Base-by-base conservation (phyloP, 768 basidiomycete genomes). In the Mycena albidolilacea region DNA sequence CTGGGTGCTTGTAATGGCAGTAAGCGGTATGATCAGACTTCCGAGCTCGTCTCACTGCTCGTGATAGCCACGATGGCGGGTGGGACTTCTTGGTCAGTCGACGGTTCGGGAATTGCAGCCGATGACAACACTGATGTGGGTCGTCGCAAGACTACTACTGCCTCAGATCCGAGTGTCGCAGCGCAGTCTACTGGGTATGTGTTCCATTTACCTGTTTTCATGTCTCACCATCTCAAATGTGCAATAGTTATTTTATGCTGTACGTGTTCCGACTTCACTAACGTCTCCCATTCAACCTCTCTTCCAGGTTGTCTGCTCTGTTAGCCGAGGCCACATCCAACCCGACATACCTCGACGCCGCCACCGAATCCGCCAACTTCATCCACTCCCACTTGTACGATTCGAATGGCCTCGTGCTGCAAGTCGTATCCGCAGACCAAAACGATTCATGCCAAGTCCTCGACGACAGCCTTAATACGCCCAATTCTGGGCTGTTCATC, bases 401-500 rank as follows among this genome's bases (percentile, higher is more conserved):
- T 12, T 30, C 0, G 17, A 11, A 71, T 3, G 21, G 50, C 63
- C 55, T 69, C 21, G 58, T 69, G 3, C 17, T 30, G 10, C 44
- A 69, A 23, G 43, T n/a, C 8, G 43, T 69, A 35, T 71, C 70
- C 30, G 74, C 60, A 10, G 41, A 30, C 37, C 23, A 64, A 39
- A 64, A 68, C 46, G 70, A 71, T 19, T 59, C 74, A 21, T 75
- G 74, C 30, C 19, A 52, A 14, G 54, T 58, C 17, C 19, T 44
- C 14, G 41, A 58, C 23, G 48, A 39, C 15, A 43, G 11, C 9
- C 12, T 23, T 7, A 50, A 59, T 23, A 58, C 70, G 35, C 69
- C 57, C 52, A 75, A 71, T 54, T 58, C 64, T 19, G 74, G 74
- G 19, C 52, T 75, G 23, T 71, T 67, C 61, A 70, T 75, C 41